Evolutionary conservation across 805 yeast species (phyloP), one percentile per base, ranked within the genome.

Genomic region (Candida quercuum): DNA sequence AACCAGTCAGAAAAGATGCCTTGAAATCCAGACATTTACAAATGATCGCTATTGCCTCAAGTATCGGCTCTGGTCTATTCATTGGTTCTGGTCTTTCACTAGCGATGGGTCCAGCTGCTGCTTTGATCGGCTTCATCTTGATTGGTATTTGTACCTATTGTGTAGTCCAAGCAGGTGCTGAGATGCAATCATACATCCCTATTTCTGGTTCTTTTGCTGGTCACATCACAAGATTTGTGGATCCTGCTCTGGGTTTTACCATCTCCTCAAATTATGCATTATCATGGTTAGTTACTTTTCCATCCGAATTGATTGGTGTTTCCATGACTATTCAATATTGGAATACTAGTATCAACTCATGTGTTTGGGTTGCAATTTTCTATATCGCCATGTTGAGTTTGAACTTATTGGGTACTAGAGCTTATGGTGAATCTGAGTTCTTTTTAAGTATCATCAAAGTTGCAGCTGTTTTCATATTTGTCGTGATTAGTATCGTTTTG

Each of bases 11-110:
- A 16, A 41, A 36, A 16, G 38, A 33, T 28, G 62, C 71, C 8
- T 59, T 78, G 51, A 75, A 75, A 50, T 60, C 69, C 22, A 68
- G 83, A 59, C 85, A 78, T 50, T 56, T 80, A 46, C 78, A 78
- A 46, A 76, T 80, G 73, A 71, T 81, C 42, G 81, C 86, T 32
- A 72, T 81, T 42, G 87, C 85, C 43, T 84, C 86, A 53, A 72
- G 81, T 37, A 74, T 81, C 42, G 87, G 88, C 57, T 78, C 86
- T 24, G 86, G 86, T 52, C 60, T 80, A 41, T 78, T 81, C 48
- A 73, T 80, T 41, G 85, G 84, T 30, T 66, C 81, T 6, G 86
- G 86, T 38, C 61, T 69, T 32, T 73, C 83, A 1, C 60, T 81
- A 36, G 57, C 57, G 11, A 61, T 65, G 20, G 82, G 82, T 43